Evolutionary conservation across 1,139 yeast genomes (phyloP).

Genomic region (Blastobotrys buckinghamii): DNA sequence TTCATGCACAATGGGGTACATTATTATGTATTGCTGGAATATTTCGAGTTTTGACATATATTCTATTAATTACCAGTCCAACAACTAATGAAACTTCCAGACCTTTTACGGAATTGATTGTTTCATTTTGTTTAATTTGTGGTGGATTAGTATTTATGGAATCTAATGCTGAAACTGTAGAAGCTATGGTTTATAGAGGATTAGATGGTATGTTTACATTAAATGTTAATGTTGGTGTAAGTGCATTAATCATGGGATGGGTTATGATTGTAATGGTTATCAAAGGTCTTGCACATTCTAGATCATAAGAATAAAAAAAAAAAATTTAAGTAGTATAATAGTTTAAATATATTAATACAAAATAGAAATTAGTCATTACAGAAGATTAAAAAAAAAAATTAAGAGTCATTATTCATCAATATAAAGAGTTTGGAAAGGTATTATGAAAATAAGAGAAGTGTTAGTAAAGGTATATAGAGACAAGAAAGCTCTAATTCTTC

Average conservation of each 20-base stretch:
- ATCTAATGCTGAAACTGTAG: constrained; percentile 77
- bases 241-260: constrained; percentile 87
- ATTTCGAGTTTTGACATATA: constrained; percentile 65
- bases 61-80: constrained; percentile 44
- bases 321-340: too few relatives aligned
- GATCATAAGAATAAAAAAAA: too few relatives aligned
- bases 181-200: constrained; percentile 80
- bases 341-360: too few relatives aligned
- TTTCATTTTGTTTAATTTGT: constrained; percentile 68
- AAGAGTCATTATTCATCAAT: not conserved
- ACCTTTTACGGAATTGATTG: constrained; percentile 81
- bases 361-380: not conserved
- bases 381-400: not conserved
- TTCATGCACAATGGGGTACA: constrained; percentile 91
- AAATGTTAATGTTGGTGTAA: constrained; percentile 73
- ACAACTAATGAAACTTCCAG: constrained; percentile 41
- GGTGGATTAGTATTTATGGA: constrained; percentile 94
- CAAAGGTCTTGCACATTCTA: constrained; percentile 6
- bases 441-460: too few relatives aligned
- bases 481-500: too few relatives aligned
- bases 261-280: constrained; percentile 59
- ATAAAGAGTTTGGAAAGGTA: too few relatives aligned
- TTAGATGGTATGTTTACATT: constrained; percentile 85
- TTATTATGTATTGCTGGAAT: constrained; percentile 71
- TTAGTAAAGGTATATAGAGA: too few relatives aligned